Conservation (phyloP, 345 rosid species). For the Lagerstroemia speciosa region DNA sequence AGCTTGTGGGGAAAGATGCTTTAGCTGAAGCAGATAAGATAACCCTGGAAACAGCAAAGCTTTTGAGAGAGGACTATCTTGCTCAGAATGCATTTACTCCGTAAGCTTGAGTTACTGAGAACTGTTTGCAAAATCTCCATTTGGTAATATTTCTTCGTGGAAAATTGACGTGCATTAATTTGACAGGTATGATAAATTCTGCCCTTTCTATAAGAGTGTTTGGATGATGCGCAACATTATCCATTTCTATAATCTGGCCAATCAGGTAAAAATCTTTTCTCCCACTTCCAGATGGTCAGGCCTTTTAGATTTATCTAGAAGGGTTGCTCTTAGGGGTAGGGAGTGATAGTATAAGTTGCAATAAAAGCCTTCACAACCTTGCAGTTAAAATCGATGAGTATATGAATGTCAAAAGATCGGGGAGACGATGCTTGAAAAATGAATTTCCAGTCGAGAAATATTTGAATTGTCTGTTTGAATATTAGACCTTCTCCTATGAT, state of each 20-base stretch:
- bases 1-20: slow-evolving; percentile 99
- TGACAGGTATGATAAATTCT: slow-evolving; percentile 85
- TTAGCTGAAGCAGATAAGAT: slow-evolving; percentile 94
- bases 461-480: no score
- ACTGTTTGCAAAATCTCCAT: not conserved
- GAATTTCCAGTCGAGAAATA: no score
- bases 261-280: slow-evolving; percentile 49
- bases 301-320: no score
- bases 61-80: slow-evolving; percentile 97
- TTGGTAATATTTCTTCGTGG: not conserved
- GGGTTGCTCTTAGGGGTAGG: no score
- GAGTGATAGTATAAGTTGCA: no score
- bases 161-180: slow-evolving; percentile 11
- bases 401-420: not conserved
- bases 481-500: no score
- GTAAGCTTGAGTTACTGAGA: slow-evolving; percentile 34
- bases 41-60: slow-evolving; percentile 94
- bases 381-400: not conserved
- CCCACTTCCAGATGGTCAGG: not conserved
- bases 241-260: slow-evolving; percentile 90
- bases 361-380: not conserved
- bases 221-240: slow-evolving; percentile 99
- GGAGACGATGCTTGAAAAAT: not conserved
- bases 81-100: slow-evolving; percentile 99
- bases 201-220: slow-evolving; percentile 98